Conservation (phyloP, 331 rosid species). For the Rosa hybrid region DNA sequence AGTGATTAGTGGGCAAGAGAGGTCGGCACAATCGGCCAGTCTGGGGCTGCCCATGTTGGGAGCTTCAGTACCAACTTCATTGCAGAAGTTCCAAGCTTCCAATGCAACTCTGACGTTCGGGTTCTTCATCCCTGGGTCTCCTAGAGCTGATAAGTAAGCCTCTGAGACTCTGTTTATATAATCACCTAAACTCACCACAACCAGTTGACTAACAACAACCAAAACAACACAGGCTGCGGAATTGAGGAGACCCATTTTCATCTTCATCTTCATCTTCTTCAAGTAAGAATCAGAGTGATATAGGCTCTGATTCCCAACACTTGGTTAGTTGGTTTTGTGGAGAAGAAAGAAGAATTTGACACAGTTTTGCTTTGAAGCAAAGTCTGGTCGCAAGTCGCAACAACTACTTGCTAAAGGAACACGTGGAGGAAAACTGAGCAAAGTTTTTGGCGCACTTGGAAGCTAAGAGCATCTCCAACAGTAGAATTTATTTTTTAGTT, state of each 20-base stretch:
- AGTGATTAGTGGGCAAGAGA: constrained; percentile 25
- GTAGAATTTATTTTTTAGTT: too few species aligned
- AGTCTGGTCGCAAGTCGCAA: neutral
- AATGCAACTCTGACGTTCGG: constrained; percentile 52
- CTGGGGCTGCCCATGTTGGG: constrained; percentile 63
- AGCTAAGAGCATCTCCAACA: too few species aligned
- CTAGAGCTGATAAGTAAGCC: constrained; percentile 38
- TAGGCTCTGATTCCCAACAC: neutral
- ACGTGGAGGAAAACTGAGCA: neutral
- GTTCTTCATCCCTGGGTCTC: constrained; percentile 58
- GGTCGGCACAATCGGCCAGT: constrained; percentile 57
- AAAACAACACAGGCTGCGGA: constrained; percentile 16
- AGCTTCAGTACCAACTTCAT: constrained; percentile 60
- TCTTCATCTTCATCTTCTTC: constrained; percentile 2
- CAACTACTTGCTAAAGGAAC: neutral
- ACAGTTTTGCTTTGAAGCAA: neutral
- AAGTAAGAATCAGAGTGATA: neutral
- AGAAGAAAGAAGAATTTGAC: neutral
- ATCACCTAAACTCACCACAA: constrained; percentile 15
- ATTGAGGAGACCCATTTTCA: constrained; percentile 15
- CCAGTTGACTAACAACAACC: constrained; percentile 18
- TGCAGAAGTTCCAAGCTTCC: constrained; percentile 66
- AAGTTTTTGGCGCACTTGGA: neutral
- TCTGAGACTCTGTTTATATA: constrained; percentile 18
- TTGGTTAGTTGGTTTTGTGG: neutral